These are phyloP conservation scores for Ophiocordyceps sinensis DNA, from an alignment of 2,329 filamentous ascomycete genomes.

Conservation along the genomic window DNA sequence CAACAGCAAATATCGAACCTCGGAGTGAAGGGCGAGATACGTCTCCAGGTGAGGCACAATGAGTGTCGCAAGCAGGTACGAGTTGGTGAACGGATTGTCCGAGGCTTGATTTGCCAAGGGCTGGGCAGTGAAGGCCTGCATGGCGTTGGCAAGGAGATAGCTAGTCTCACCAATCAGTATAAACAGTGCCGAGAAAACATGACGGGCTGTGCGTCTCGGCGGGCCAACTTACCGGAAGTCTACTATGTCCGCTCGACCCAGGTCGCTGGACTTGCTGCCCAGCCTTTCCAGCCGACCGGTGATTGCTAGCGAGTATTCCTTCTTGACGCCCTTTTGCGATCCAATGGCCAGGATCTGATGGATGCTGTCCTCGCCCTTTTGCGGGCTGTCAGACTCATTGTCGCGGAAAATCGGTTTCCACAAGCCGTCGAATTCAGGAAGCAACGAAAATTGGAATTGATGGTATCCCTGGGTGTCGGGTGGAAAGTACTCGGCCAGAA, in stretches of 20 bases:
- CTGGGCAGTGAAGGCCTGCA: conserved; percentile 42
- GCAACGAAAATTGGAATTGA: conserved; percentile 31
- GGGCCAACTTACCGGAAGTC: conserved; percentile 37
- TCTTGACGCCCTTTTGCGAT: conserved; percentile 37
- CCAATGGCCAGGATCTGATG: conserved; percentile 48
- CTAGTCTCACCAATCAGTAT: conserved; percentile 16
- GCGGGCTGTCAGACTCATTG: conserved; percentile 12
- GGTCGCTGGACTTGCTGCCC: conserved; percentile 32
- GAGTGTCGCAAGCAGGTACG: conserved; percentile 39
- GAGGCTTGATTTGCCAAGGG: conserved; percentile 32
- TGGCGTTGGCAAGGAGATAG: conserved; percentile 44
- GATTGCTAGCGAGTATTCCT: conserved; percentile 32
- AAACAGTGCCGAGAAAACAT: neutral
- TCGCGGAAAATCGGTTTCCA: conserved; percentile 39
- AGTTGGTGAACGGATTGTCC: conserved; percentile 39
- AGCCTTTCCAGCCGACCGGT: conserved; percentile 39
- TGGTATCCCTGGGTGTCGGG: conserved; percentile 29
- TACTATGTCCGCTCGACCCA: conserved; percentile 38
- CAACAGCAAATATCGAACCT: conserved; percentile 41
- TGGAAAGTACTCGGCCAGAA: conserved; percentile 37
- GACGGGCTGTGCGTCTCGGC: too few species aligned
- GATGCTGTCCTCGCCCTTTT: conserved; percentile 20
- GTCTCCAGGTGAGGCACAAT: conserved; percentile 47
- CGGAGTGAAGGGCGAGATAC: conserved; percentile 37
- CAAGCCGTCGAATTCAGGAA: conserved; percentile 33